phyloP scores from a whole-genome alignment of 2,329 filamentous ascomycete genomes.

The Fusarium sp. region DNA sequence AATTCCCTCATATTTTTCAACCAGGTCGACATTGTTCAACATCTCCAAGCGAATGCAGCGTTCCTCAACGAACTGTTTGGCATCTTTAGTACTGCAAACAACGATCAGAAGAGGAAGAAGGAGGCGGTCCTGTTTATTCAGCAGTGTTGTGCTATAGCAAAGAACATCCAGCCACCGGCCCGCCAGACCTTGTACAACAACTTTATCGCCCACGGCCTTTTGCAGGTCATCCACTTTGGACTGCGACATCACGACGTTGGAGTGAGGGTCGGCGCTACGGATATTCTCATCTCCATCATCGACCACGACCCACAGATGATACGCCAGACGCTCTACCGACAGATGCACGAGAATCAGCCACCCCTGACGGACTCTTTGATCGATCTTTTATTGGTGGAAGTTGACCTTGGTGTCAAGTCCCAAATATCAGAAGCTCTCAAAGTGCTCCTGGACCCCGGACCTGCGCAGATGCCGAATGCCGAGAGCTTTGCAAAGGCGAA shows the following conservation, averaged over 20 bases:
- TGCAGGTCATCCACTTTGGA: constrained; percentile 92
- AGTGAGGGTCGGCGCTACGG: constrained; percentile 91
- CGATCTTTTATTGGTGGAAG: constrained; percentile 89
- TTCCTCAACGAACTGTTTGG: constrained; percentile 90
- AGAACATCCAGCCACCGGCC: constrained; percentile 88
- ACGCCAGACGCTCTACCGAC: constrained; percentile 90
- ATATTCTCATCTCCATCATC: constrained; percentile 92
- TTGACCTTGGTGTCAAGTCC: constrained; percentile 93
- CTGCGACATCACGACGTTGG: constrained; percentile 86
- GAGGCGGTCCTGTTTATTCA: constrained; percentile 97
- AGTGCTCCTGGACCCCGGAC: constrained; percentile 83
- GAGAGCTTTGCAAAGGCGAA: constrained; percentile 73
- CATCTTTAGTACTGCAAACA: constrained; percentile 78
- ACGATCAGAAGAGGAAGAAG: constrained; percentile 81
- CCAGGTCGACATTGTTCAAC: constrained; percentile 96
- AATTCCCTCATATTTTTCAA: constrained; percentile 99
- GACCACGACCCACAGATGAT: constrained; percentile 97
- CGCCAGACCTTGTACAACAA: constrained; percentile 88
- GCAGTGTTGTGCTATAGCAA: constrained; percentile 93
- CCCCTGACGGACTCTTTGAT: constrained; percentile 93
- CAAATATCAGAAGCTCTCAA: constrained; percentile 97
- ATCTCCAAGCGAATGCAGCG: constrained; percentile 83
- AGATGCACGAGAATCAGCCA: constrained; percentile 86
- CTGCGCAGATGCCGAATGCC: constrained; percentile 55
- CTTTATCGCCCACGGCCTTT: constrained; percentile 87